phyloP scores from a whole-genome alignment of 208 protist species.

The Phytomonas francai region DNA sequence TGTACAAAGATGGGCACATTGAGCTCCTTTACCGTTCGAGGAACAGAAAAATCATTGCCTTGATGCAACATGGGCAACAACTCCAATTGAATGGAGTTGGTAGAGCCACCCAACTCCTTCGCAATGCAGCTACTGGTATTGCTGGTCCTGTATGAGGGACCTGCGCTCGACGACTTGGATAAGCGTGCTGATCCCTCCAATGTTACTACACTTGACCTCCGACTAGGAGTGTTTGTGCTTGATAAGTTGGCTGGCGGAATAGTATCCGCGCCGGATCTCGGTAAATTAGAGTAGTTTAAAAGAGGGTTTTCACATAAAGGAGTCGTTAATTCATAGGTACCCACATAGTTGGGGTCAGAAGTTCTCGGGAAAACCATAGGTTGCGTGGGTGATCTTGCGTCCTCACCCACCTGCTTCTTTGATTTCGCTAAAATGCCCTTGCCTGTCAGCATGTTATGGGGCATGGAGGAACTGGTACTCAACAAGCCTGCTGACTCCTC shows the following conservation, averaged over 20 bases:
- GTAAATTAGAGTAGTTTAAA: neutral
- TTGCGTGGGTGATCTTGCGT: neutral
- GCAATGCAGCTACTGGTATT: neutral
- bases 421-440: neutral
- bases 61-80: neutral
- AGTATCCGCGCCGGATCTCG: neutral
- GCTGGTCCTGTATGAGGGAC: neutral
- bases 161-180: neutral
- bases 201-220: neutral
- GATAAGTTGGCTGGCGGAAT: neutral
- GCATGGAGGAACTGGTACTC: neutral
- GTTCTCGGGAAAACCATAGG: neutral
- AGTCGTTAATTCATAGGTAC: neutral
- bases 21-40: neutral
- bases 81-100: neutral
- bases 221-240: neutral
- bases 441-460: neutral
- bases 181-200: neutral
- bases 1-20: neutral
- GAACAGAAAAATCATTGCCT: neutral
- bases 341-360: neutral
- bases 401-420: neutral
- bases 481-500: neutral
- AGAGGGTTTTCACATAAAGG: neutral
- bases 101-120: neutral